Evolutionary conservation across 129 eudicot species (phyloP), one percentile per base, ranked within the genome.

Genomic region (Helichrysum umbraculigerum): DNA sequence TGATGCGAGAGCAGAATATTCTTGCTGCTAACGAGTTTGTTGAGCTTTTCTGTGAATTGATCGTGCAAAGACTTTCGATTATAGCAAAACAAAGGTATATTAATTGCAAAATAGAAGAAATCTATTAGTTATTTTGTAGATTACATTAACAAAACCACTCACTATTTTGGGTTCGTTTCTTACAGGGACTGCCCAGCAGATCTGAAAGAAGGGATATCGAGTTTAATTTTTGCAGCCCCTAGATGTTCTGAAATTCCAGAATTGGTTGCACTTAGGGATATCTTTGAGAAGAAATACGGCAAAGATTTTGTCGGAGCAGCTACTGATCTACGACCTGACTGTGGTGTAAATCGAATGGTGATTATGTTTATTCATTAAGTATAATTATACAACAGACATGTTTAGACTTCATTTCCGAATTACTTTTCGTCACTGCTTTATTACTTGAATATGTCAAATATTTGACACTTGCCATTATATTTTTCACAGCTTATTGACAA

Each of bases 191-290:
- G 99, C 81, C 99, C 99, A 17, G 83, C 83, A 6, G 97, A 91
- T 78, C 82, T 95, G 30, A 91, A 91, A 82, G 97, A 95, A 82
- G 97, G 97, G 64, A 95, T 95, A 82, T 84, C 96, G 41, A 95
- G 99, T 67, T 70, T 91, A 32, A 86, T 91, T 28, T 95, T 91
- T 86, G 96, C 99, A 42, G 94, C 86, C 59, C 97, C 99, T 15
- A 80, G 99, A 64, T 91, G 97, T 87, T 89, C 99, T 51, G 99
- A 95, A 68, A 89, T 95, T 75, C 99, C 99, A n/a, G 97, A 95
- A 78, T 70, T 95, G 47, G 68, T 82, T 72, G 87, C 93, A 12
- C 85, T 95, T 77, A 74, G 89, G 25, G 97, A 95, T 30, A 90
- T 91, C 11, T 95, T 95, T 21, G 85, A 86, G 87, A 91, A 89